phyloP scores from a whole-genome alignment of 345 rosid genomes.

The Populus tremula region DNA sequence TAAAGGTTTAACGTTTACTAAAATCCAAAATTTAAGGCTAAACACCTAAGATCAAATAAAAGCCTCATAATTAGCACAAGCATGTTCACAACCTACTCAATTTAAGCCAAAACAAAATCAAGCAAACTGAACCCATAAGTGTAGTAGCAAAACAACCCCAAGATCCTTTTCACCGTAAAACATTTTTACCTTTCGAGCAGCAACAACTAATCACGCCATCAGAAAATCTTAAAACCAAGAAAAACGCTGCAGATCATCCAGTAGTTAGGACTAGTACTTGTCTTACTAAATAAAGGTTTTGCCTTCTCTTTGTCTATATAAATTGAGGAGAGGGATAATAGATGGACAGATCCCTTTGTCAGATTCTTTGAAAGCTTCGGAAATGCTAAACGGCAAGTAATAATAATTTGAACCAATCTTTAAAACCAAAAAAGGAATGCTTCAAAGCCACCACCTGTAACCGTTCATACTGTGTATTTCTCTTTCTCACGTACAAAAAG shows the following conservation, averaged over 20 bases:
- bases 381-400: neutral
- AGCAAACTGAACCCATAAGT: neutral
- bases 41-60: neutral
- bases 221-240: neutral
- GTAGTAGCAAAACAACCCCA: neutral
- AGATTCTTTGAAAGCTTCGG: neutral
- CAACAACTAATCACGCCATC: neutral
- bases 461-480: neutral
- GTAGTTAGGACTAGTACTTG: neutral
- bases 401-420: neutral
- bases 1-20: neutral
- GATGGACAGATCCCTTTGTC: neutral
- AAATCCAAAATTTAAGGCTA: neutral
- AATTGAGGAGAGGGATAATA: too few relatives aligned
- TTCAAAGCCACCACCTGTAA: constrained; percentile 2
- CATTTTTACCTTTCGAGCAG: neutral
- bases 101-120: too few relatives aligned
- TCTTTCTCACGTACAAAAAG: neutral
- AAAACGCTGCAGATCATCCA: neutral
- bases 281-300: neutral
- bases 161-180: neutral
- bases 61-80: neutral
- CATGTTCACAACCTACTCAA: neutral
- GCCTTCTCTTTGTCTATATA: neutral
- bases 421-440: neutral